Conservation (phyloP, 768 basidiomycete genomes). For the Trametes cingulata region DNA sequence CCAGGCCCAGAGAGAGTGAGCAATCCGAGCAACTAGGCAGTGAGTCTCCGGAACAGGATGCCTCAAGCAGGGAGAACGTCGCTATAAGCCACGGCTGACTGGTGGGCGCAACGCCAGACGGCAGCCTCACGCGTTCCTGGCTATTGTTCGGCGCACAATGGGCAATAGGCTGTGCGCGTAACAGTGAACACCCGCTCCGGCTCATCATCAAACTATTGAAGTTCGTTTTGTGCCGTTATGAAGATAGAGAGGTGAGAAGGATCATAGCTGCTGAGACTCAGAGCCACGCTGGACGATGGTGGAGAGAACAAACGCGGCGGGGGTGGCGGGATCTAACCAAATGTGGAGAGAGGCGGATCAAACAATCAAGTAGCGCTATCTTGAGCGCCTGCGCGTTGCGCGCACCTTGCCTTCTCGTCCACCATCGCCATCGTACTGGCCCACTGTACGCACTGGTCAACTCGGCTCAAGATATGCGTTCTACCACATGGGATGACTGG, state of each 20-base stretch:
- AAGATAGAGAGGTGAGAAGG: not conserved
- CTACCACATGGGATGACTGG: no score
- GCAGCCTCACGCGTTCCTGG: constrained; percentile 4
- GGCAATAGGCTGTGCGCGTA: not conserved
- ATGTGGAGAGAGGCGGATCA: not conserved
- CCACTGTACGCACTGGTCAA: no score
- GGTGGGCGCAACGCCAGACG: no score
- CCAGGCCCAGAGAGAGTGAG: constrained; percentile 12
- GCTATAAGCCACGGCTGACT: constrained; percentile 1
- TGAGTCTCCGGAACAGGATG: not conserved
- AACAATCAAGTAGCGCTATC: no score
- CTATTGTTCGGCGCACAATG: constrained; percentile 15
- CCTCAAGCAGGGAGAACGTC: not conserved
- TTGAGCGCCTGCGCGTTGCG: not conserved
- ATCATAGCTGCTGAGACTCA: not conserved
- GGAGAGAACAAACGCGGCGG: not conserved
- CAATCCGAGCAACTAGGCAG: not conserved
- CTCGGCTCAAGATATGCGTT: no score
- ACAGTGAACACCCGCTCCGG: not conserved
- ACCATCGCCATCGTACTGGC: not conserved
- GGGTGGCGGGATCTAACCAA: not conserved
- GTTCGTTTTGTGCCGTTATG: not conserved
- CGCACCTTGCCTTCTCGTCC: not conserved
- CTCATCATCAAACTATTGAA: not conserved
- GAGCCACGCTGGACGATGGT: not conserved